Percentiles rank a stretch among this genome's conserved stretches.
Evolutionary conservation across 2,329 filamentous ascomycete genomes (phyloP).

Genomic region (Pleoardoris graminearum): DNA sequence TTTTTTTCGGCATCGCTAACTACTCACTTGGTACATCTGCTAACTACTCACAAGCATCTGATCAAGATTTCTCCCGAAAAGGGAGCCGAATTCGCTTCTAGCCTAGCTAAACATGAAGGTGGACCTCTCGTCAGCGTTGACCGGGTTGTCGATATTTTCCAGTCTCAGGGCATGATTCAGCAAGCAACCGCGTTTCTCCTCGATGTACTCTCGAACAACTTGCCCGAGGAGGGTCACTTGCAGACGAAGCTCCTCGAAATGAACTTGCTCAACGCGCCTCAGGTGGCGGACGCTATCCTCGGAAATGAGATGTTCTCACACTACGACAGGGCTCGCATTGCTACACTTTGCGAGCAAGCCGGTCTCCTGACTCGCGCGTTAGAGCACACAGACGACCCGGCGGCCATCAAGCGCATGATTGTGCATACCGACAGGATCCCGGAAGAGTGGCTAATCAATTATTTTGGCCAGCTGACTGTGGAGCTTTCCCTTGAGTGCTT

Average conservation of each 20-base stretch:
- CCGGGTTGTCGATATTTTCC: constrained; percentile 95
- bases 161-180: constrained; percentile 96
- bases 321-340: constrained; percentile 89
- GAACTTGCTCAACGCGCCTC: constrained; percentile 94
- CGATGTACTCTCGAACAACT: constrained; percentile 93
- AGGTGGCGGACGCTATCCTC: constrained; percentile 96
- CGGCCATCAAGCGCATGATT: constrained; percentile 85
- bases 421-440: constrained; percentile 86
- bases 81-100: constrained; percentile 90
- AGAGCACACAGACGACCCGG: constrained; percentile 92
- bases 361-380: constrained; percentile 72
- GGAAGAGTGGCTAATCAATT: constrained; percentile 86
- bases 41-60: no score
- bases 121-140: constrained; percentile 89
- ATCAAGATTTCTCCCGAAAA: no score
- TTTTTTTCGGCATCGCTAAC: no score
- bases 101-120: constrained; percentile 84
- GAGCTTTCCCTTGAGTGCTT: constrained; percentile 93
- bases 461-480: constrained; percentile 92
- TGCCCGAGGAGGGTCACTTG: constrained; percentile 86
- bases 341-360: constrained; percentile 88
- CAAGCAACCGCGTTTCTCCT: constrained; percentile 97
- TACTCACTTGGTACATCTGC: no score
- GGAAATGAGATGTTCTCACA: constrained; percentile 98
- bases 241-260: constrained; percentile 97